Base-by-base conservation (phyloP, 2,329 filamentous ascomycete genomes). In the Claviceps paspali region DNA sequence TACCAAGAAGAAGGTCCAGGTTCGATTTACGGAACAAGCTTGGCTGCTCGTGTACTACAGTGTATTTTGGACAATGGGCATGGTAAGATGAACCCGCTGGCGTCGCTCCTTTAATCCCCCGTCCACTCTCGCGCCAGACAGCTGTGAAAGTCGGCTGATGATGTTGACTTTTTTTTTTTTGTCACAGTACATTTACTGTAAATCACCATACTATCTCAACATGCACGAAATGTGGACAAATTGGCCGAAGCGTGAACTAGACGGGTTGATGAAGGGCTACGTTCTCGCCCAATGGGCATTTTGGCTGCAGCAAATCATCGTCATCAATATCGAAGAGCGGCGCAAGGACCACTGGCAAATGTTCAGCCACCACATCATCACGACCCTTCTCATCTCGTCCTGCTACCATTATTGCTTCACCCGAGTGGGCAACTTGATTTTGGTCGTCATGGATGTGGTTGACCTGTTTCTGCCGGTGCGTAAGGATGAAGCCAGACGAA, bases 331-430 rank as follows among this genome's bases (percentile, higher is more conserved):
- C 42, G 91, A 98, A 61, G 82, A 92, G 62, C 76, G 82, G 47
- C 75, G 91, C 51, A 96, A 96, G 62, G 91, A 98, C 50, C 81
- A 95, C 59, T 82, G 76, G 64, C 87, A 96, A 61, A 96, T 96
- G 91, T 76, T 96, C 47, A 79, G 76, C n/a, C 91, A 96, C 58
- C 91, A 98, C 62, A 73, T 96, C 52, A 77, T 96, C 55, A 98
- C 91, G 12, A 83, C 79, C 51, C 64, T 67, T 4, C 74, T 98
- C 27, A 77, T 98, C 44, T 76, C 77, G 38, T 71, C 77, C 21
- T 88, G 82, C 44, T 96, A 96, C 56, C 73, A 76, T 46, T 94
- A 92, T 57, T 79, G 88, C 52, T 78, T 84, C 53, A 92, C 81
- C 39, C 79, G 83, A 34, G 84, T 95, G 18, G 88, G 85, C 41